Evolutionary conservation across 495 filamentous ascomycete genomes (phyloP), one percentile per base, ranked within the genome.

Genomic region (Amphirosellinia nigrospora): DNA sequence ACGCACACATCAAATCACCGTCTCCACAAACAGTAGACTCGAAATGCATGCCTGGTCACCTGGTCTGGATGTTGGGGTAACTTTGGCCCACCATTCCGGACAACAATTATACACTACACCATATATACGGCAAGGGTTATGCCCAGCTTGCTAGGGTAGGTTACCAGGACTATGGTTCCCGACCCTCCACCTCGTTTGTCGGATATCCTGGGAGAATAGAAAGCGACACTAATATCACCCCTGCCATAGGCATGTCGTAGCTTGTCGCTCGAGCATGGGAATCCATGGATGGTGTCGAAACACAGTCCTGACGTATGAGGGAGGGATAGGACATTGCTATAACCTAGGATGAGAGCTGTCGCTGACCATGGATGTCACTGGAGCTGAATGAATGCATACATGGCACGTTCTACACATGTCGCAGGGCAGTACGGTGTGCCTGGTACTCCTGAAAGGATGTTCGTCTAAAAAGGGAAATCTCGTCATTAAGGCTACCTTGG

Each of bases 101-200:
- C 28, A 45, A 43, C 43, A 62, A 62, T 52, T 50, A 50, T 52
- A 62, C 50, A 56, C 41, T 62, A 52, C 43, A 45, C 21, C 34
- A 58, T 69, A 50, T 36, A 61, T 53, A 13, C 32, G 32, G 21
- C 66, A 61, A 58, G 56, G 66, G 56, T 48, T 10, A 43, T 48
- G 10, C 28, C 48, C 65, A 69, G 55, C 43, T 43, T 64, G 59
- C 68, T 53, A 64, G 68, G 68, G 46, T 64, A 28, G 38, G 68
- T 70, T 70, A 69, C 68, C 68, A 70, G 60, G 59, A 70, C 68
- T 70, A 23, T 70, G 68, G 68, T 70, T 70, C 68, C 60, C 48
- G 68, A 70, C 68, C 68, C 68, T 70, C 68, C 68, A 64, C 36
- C 28, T 64, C 48, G 41, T 38, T 26, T 58, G 68, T 64, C 60